Evolutionary conservation across 352 stramenopile genomes (phyloP).

Genomic region (Globisporangium spiculum): DNA sequence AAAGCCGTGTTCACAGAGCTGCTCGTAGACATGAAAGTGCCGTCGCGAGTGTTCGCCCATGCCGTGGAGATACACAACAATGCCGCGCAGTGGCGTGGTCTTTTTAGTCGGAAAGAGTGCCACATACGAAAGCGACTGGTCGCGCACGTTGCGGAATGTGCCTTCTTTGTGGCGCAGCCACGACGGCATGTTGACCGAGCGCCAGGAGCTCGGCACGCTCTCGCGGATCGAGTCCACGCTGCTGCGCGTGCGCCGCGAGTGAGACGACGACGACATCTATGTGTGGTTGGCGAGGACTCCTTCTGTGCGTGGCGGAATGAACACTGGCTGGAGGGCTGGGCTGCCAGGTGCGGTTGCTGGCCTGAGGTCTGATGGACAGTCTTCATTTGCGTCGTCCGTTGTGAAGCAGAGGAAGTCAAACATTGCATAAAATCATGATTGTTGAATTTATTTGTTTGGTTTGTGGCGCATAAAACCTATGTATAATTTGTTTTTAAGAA

Average conservation of each 20-base stretch:
- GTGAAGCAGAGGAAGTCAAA: too few relatives aligned
- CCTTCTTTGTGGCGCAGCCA: slow-evolving; percentile 10
- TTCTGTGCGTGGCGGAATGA: background rate
- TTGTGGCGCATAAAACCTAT: too few relatives aligned
- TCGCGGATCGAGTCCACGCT: slow-evolving; percentile 1
- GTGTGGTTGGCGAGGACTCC: background rate
- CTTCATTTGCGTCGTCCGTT: too few relatives aligned
- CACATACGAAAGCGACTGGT: slow-evolving; percentile 17
- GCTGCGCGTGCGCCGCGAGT: background rate
- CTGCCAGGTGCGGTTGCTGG: background rate
- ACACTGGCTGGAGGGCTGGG: background rate
- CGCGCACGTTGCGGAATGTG: slow-evolving; percentile 7
- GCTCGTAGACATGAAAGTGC: slow-evolving; percentile 16
- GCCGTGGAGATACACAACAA: slow-evolving; percentile 24
- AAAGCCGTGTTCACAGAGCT: slow-evolving; percentile 14
- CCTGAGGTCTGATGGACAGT: too few relatives aligned
- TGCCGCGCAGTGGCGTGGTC: slow-evolving; percentile 16
- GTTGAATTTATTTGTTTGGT: too few relatives aligned
- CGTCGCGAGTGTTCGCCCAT: slow-evolving; percentile 14
- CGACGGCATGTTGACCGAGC: slow-evolving; percentile 1
- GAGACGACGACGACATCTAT: background rate
- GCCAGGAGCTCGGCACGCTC: slow-evolving; percentile 12
- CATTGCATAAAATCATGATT: too few relatives aligned
- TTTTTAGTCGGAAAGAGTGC: slow-evolving; percentile 13
- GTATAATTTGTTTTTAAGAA: too few relatives aligned